Base-by-base conservation (phyloP, 441 rosid genomes). In the Euphorbia schlechtendalii region DNA sequence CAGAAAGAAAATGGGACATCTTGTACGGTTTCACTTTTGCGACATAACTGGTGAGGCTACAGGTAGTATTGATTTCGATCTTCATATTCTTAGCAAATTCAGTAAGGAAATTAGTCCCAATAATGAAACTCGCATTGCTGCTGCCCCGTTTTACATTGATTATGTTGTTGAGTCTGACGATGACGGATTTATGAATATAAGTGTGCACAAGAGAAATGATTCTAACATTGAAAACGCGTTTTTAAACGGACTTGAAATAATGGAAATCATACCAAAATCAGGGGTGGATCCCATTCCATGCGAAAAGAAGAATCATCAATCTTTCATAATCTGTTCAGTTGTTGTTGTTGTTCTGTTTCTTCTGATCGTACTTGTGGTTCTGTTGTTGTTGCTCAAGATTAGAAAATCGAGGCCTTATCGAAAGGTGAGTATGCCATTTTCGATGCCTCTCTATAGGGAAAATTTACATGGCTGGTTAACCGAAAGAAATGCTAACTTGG, bases 181-280 rank as follows among this genome's bases (percentile, higher is more conserved):
- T 55, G 62, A 66, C 28, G 62, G 61, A 55, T 36, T 69, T 9
- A 27, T 69, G 22, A 54, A 54, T 61, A 7, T 62, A 18, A 62
- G 48, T 6, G 61, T 69, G 53, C 30, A 53, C n/a, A 13, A 43
- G 21, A 36, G 15, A 15, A 45, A n/a, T 11, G 66, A 69, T 41
- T 62, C 72, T 20, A 10, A 4, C 15, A n/a, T 6, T 28, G 1
- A 54, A 54, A 22, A 54, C 36, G 72, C 62, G 5, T 61, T 53
- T 55, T 28, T 69, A 46, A 69, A 69, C 45, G 72, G 72, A 6
- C 30, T 69, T 46, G 72, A 69, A 66, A 62, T 69, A 17, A 45
- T 69, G 72, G 56, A 69, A 46, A 22, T 69, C 22, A 43, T 61
- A 24, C 18, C 24, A 28, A 61, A 43, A 43, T 8, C 25, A 4